phyloP scores from a whole-genome alignment of 441 rosid genomes.

The Croton laevigatus region DNA sequence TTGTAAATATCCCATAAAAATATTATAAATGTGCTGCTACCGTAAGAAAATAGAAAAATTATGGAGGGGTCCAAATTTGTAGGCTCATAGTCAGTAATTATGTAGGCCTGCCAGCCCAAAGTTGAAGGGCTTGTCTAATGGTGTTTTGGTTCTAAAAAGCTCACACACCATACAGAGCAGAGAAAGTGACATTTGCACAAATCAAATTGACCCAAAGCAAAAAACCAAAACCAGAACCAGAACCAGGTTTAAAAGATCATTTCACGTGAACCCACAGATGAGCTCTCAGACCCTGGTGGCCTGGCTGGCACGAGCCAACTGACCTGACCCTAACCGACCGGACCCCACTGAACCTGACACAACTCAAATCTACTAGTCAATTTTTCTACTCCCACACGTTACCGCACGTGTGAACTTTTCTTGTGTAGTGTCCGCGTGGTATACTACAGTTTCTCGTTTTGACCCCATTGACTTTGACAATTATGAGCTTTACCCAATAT shows the following conservation, averaged over 20 bases:
- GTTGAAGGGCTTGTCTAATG: not conserved
- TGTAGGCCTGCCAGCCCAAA: constrained; percentile 16
- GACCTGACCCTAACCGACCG: constrained; percentile 9
- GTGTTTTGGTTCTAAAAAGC: constrained; percentile 4
- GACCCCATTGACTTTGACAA: not conserved
- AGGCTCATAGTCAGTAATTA: not conserved
- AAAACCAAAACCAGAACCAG: not conserved
- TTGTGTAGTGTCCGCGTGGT: constrained; percentile 24
- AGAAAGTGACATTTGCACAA: constrained; percentile 28
- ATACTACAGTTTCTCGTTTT: constrained; percentile 7
- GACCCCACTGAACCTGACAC: constrained; percentile 11
- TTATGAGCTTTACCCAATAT: not conserved
- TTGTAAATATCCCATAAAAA: too few species aligned
- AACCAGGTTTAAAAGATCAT: constrained; percentile 21
- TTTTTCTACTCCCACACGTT: not conserved
- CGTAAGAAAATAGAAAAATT: too few species aligned
- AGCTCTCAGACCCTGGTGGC: constrained; percentile 15
- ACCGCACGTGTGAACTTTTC: constrained; percentile 24
- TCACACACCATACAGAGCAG: constrained; percentile 42
- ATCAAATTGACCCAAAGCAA: not conserved
- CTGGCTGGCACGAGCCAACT: constrained; percentile 23
- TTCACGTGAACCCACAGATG: constrained; percentile 40
- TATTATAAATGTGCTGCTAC: too few species aligned
- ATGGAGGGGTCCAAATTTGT: not conserved
- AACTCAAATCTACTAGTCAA: not conserved